phyloP scores from a whole-genome alignment of 441 rosid genomes.

The Croton laevigatus region DNA sequence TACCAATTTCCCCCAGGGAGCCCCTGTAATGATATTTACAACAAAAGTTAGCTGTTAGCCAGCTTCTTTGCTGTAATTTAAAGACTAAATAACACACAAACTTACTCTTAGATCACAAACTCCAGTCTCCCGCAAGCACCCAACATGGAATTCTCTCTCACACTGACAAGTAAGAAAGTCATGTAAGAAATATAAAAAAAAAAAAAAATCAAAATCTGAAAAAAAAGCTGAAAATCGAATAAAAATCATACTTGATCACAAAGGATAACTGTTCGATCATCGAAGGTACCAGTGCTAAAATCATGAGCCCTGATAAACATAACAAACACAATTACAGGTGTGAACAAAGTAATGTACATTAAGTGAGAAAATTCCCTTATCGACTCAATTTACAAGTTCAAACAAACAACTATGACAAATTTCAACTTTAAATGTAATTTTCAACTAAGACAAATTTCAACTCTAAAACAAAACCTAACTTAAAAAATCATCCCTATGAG shows the following conservation, averaged over 20 bases:
- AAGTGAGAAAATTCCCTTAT: neutral
- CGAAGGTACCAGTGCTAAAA: slow-evolving; percentile 64
- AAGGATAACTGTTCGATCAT: slow-evolving; percentile 79
- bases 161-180: slow-evolving; percentile 49
- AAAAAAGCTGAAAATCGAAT: slow-evolving; percentile 7
- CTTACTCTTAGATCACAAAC: slow-evolving; percentile 79
- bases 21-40: slow-evolving; percentile 46
- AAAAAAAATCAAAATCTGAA: slow-evolving; percentile 11
- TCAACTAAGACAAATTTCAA: neutral
- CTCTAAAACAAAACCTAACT: slow-evolving; percentile 3
- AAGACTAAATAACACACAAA: slow-evolving; percentile 14
- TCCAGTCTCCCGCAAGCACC: slow-evolving; percentile 74
- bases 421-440: slow-evolving; percentile 1
- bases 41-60: slow-evolving; percentile 20
- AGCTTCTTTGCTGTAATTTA: slow-evolving; percentile 22
- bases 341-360: slow-evolving; percentile 12
- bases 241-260: slow-evolving; percentile 83
- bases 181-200: slow-evolving; percentile 8
- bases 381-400: neutral
- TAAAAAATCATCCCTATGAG: neutral
- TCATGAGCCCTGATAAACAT: slow-evolving; percentile 66
- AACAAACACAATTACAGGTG: neutral
- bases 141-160: slow-evolving; percentile 97
- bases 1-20: slow-evolving; percentile 86
- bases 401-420: neutral